Conservation (phyloP, 31 red algal genomes). For the Bonnemaisonia californica region DNA sequence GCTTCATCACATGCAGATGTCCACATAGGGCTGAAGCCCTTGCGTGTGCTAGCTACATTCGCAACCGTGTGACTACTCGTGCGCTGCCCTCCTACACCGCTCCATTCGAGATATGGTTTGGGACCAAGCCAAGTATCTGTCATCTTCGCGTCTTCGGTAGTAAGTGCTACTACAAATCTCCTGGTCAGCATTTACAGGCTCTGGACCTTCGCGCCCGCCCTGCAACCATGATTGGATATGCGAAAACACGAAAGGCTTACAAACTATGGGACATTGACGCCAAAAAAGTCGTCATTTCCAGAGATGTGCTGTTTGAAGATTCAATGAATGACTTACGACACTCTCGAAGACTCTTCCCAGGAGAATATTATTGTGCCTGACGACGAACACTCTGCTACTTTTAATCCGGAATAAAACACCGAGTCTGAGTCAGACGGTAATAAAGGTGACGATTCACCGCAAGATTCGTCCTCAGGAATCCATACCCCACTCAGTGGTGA, state of each 20-base stretch:
- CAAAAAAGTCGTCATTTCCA: neutral
- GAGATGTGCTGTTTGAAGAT: neutral
- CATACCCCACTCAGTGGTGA: too few relatives aligned
- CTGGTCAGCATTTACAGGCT: neutral
- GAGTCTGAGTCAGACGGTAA: too few relatives aligned
- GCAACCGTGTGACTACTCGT: conserved; percentile 29
- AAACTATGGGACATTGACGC: neutral
- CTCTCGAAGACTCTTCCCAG: too few relatives aligned
- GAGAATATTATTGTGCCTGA: too few relatives aligned
- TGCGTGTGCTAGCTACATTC: neutral
- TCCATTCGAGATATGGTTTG: conserved; percentile 16
- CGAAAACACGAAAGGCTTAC: neutral
- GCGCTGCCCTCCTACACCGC: neutral
- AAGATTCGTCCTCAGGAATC: too few relatives aligned
- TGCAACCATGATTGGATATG: neutral
- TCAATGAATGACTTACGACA: too few relatives aligned
- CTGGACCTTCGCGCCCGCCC: neutral
- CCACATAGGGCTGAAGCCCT: conserved; percentile 16
- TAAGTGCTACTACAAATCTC: neutral
- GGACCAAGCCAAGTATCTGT: neutral
- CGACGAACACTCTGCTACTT: too few relatives aligned
- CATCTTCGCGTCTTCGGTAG: conserved; percentile 2
- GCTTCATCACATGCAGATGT: conserved; percentile 30
- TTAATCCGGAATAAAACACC: too few relatives aligned
- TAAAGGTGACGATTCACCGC: too few relatives aligned